Conservation (phyloP, 768 basidiomycete species). For the Daedaleopsis sinensis region DNA sequence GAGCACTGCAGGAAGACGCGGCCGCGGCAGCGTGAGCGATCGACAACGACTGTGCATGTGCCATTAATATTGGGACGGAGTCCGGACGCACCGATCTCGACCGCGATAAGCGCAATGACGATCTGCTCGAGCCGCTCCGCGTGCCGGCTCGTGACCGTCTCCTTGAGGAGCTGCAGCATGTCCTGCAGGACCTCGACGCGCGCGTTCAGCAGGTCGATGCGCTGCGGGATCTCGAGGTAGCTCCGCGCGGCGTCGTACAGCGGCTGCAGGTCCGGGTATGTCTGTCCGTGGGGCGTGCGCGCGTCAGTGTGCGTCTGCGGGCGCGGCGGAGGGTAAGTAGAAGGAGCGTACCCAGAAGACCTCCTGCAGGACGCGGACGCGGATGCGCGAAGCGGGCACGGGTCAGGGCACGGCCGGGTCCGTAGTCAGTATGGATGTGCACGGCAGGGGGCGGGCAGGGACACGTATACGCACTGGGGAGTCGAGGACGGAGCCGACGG, state of each 20-base stretch:
- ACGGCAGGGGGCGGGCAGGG: too few relatives aligned
- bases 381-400: background rate
- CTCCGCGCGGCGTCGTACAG: conserved; percentile 92
- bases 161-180: conserved; percentile 94
- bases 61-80: too few relatives aligned
- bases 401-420: conserved; percentile 5
- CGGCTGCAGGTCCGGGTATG: conserved; percentile 93
- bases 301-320: background rate
- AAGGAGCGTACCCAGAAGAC: conserved; percentile 81
- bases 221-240: conserved; percentile 93
- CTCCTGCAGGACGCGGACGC: conserved; percentile 55
- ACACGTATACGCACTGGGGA: conserved; percentile 67
- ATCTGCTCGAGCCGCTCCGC: conserved; percentile 92
- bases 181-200: conserved; percentile 96
- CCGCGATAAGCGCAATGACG: conserved; percentile 87
- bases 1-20: conserved; percentile 59
- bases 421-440: too few relatives aligned
- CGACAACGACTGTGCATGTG: too few relatives aligned
- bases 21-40: background rate
- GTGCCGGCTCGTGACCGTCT: conserved; percentile 89
- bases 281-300: conserved; percentile 61
- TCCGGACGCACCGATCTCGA: conserved; percentile 70
- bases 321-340: background rate
- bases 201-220: conserved; percentile 90
- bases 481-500: conserved; percentile 95